Percentiles rank a stretch among this genome's conserved stretches.
Evolutionary conservation across 805 yeast species (phyloP).

Genomic region (Kluyveromyces nonfermentans): DNA sequence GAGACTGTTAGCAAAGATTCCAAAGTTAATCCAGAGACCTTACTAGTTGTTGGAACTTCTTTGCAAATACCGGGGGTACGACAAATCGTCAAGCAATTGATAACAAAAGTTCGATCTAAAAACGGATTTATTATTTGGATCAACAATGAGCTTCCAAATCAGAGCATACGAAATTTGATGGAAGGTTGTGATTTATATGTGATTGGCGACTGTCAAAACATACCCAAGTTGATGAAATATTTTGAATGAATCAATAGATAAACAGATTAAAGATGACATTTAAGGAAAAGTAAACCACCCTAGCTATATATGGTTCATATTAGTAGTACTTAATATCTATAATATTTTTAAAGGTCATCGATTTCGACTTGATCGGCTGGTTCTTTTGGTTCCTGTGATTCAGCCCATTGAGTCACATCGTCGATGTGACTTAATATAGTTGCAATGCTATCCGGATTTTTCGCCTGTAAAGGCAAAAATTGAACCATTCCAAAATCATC

Average conservation of each 20-base stretch:
- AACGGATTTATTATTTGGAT: constrained; percentile 57
- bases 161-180: constrained; percentile 39
- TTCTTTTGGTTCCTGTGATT: constrained; percentile 92
- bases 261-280: neutral
- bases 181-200: constrained; percentile 49
- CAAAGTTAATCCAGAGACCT: constrained; percentile 59
- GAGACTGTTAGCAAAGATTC: constrained; percentile 61
- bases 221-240: constrained; percentile 27
- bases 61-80: constrained; percentile 70
- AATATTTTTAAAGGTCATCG: constrained; percentile 41
- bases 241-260: too few species aligned
- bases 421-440: constrained; percentile 87
- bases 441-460: constrained; percentile 63
- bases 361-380: constrained; percentile 68
- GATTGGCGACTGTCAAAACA: constrained; percentile 55
- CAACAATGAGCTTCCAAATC: constrained; percentile 46
- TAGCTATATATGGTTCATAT: too few species aligned
- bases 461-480: constrained; percentile 80
- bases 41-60: constrained; percentile 78
- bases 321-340: neutral
- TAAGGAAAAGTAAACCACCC: neutral
- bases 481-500: constrained; percentile 99
- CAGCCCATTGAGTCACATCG: constrained; percentile 97
- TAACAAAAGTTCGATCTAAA: constrained; percentile 44
- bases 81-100: constrained; percentile 50